A percentile compares a stretch with the other conserved stretches of the same genome.
Evolutionary conservation across 2,329 filamentous ascomycete genomes (phyloP).

Genomic region (Xylariaceae sp.): DNA sequence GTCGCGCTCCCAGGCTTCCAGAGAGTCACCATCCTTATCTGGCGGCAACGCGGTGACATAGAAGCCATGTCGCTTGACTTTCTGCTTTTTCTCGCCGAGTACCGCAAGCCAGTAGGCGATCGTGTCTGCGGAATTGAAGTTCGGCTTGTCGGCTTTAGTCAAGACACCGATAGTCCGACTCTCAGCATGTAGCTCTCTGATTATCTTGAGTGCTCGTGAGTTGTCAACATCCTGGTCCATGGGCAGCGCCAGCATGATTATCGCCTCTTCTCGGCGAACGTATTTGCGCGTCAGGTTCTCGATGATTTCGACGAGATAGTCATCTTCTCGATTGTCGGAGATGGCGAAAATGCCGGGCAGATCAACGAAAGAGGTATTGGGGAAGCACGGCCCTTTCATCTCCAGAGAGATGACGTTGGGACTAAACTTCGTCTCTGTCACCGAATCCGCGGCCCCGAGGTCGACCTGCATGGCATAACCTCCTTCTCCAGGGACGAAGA

Average conservation of each 20-base stretch:
- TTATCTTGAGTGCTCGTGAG: slow-evolving; percentile 60
- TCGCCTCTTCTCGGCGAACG: slow-evolving; percentile 58
- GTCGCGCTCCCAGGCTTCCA: slow-evolving; percentile 43
- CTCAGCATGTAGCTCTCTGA: slow-evolving; percentile 50
- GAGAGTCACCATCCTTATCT: slow-evolving; percentile 42
- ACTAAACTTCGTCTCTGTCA: slow-evolving; percentile 60
- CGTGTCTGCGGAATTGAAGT: slow-evolving; percentile 43
- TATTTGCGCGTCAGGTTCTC: slow-evolving; percentile 63
- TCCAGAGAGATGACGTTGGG: slow-evolving; percentile 72
- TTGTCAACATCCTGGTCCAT: slow-evolving; percentile 72
- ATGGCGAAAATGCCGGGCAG: slow-evolving; percentile 73
- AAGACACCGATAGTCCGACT: slow-evolving; percentile 63
- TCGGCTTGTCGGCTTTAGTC: slow-evolving; percentile 71
- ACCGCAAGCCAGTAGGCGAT: slow-evolving; percentile 48
- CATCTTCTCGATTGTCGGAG: slow-evolving; percentile 52
- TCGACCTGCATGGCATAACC: slow-evolving; percentile 33
- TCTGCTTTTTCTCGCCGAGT: slow-evolving; percentile 53
- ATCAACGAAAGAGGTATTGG: slow-evolving; percentile 73
- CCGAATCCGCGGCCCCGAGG: slow-evolving; percentile 36
- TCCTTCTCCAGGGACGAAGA: slow-evolving; percentile 46
- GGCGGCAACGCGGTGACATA: slow-evolving; percentile 65
- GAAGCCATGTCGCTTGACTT: slow-evolving; percentile 63
- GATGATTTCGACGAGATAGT: slow-evolving; percentile 63
- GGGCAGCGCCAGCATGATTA: slow-evolving; percentile 69
- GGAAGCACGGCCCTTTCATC: slow-evolving; percentile 61